A percentile compares a stretch with the other conserved stretches of the same genome.
These are phyloP conservation scores for Suhomyces coccinellae DNA, from an alignment of 1,139 yeast species.

Conservation along the genomic window DNA sequence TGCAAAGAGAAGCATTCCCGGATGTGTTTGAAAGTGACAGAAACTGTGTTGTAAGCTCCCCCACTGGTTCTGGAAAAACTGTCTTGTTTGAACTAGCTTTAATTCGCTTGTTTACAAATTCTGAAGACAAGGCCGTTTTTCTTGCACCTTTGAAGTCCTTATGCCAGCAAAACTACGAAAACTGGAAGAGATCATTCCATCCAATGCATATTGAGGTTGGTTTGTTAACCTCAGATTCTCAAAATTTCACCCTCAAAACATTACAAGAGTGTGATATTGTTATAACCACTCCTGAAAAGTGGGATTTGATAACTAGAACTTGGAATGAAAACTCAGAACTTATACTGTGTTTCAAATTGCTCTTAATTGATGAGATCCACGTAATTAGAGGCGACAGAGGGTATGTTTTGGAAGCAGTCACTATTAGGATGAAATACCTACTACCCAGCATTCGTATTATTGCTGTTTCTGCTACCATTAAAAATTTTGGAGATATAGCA, in stretches of 20 bases:
- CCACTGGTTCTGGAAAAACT: slow-evolving; percentile 61
- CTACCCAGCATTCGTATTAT: slow-evolving; percentile 42
- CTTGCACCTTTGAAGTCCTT: slow-evolving; percentile 58
- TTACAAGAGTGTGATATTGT: slow-evolving; percentile 47
- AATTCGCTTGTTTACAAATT: slow-evolving; percentile 28
- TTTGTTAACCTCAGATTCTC: slow-evolving; percentile 34
- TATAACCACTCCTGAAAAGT: slow-evolving; percentile 58
- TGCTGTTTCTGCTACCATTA: slow-evolving; percentile 56
- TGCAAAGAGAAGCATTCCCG: slow-evolving; percentile 50
- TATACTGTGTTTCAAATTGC: slow-evolving; percentile 20
- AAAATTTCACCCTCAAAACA: slow-evolving; percentile 38
- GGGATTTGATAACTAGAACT: slow-evolving; percentile 53
- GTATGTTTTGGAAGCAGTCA: slow-evolving; percentile 51
- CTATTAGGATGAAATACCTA: slow-evolving; percentile 51
- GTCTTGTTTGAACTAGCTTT: slow-evolving; percentile 55
- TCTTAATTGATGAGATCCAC: slow-evolving; percentile 55
- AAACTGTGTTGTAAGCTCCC: slow-evolving; percentile 52
- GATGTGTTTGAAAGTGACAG: slow-evolving; percentile 30
- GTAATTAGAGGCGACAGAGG: slow-evolving; percentile 50
- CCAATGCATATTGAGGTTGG: slow-evolving; percentile 40
- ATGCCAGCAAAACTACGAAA: slow-evolving; percentile 44
- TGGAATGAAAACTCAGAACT: slow-evolving; percentile 46
- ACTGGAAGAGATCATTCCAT: slow-evolving; percentile 44
- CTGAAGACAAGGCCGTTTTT: slow-evolving; percentile 41
- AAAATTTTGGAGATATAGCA: slow-evolving; percentile 51